These are phyloP conservation scores for Cochlearia excelsa DNA, from an alignment of 345 rosid genomes.

Conservation along the genomic window DNA sequence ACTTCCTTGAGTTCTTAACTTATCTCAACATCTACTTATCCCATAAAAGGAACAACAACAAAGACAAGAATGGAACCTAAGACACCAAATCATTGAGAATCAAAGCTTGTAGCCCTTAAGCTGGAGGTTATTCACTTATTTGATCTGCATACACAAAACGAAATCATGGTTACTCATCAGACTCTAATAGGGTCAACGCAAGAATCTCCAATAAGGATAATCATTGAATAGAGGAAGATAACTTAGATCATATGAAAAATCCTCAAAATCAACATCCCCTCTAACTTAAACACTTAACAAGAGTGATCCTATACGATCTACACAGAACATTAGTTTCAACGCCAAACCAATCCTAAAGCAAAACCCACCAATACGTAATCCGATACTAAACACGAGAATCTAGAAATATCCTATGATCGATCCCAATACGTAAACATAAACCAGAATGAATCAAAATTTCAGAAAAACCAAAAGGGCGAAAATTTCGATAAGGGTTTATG, in stretches of 20 bases:
- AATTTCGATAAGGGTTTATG: slow-evolving; percentile 24
- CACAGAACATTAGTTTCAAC: slow-evolving; percentile 16
- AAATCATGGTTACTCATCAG: background rate
- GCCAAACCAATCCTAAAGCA: slow-evolving; percentile 9
- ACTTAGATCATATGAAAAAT: slow-evolving; percentile 11
- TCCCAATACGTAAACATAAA: slow-evolving; percentile 21
- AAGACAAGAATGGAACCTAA: slow-evolving; percentile 31
- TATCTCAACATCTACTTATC: slow-evolving; percentile 63
- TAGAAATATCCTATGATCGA: slow-evolving; percentile 19
- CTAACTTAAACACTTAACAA: background rate
- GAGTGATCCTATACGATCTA: slow-evolving; percentile 28
- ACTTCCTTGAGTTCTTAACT: slow-evolving; percentile 50
- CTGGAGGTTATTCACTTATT: slow-evolving; percentile 59
- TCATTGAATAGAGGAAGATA: background rate
- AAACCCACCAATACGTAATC: slow-evolving; percentile 16
- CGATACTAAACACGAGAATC: background rate
- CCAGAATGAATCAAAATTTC: slow-evolving; percentile 21
- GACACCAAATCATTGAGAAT: slow-evolving; percentile 32
- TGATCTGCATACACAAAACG: slow-evolving; percentile 41
- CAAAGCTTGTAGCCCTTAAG: slow-evolving; percentile 38
- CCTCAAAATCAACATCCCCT: background rate
- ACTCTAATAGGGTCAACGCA: background rate
- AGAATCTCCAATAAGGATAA: background rate
- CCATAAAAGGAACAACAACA: slow-evolving; percentile 47
- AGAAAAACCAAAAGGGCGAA: background rate